Percentiles rank a stretch among this genome's conserved stretches.
phyloP scores from a whole-genome alignment of 208 protist species.

The Leishmania tropica region DNA sequence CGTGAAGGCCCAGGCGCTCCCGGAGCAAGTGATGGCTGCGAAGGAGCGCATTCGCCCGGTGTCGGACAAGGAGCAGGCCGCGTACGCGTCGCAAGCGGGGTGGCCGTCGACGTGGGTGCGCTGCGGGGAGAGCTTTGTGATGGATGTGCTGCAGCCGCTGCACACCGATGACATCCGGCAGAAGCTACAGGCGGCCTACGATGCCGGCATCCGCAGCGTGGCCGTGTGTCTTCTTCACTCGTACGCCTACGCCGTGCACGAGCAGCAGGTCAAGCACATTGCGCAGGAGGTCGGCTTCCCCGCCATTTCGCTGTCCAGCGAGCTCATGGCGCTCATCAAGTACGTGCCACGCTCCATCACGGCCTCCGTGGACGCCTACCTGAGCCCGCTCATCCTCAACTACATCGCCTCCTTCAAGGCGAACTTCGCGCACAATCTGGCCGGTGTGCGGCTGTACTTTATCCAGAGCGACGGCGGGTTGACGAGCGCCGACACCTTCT shows the following conservation, averaged over 20 bases:
- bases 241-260: conserved; percentile 91
- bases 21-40: conserved; percentile 80
- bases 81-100: conserved; percentile 25
- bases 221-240: conserved; percentile 95
- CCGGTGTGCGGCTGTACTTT: conserved; percentile 75
- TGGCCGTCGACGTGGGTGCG: conserved; percentile 55
- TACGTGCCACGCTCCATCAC: conserved; percentile 93
- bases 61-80: conserved; percentile 36
- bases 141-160: conserved; percentile 66
- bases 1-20: conserved; percentile 84
- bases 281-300: conserved; percentile 89
- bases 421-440: conserved; percentile 51
- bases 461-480: conserved; percentile 96
- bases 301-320: conserved; percentile 90
- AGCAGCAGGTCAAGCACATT: conserved; percentile 78
- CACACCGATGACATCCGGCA: conserved; percentile 47
- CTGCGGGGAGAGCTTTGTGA: conserved; percentile 73
- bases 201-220: conserved; percentile 83
- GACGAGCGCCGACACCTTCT: conserved; percentile 87
- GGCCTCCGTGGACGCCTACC: conserved; percentile 96
- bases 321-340: conserved; percentile 94
- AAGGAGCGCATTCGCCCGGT: conserved; percentile 89
- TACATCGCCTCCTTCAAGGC: conserved; percentile 82
- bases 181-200: conserved; percentile 50
- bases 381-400: conserved; percentile 91